Conservation (phyloP, 495 filamentous ascomycete species). For the Platismatia glauca region DNA sequence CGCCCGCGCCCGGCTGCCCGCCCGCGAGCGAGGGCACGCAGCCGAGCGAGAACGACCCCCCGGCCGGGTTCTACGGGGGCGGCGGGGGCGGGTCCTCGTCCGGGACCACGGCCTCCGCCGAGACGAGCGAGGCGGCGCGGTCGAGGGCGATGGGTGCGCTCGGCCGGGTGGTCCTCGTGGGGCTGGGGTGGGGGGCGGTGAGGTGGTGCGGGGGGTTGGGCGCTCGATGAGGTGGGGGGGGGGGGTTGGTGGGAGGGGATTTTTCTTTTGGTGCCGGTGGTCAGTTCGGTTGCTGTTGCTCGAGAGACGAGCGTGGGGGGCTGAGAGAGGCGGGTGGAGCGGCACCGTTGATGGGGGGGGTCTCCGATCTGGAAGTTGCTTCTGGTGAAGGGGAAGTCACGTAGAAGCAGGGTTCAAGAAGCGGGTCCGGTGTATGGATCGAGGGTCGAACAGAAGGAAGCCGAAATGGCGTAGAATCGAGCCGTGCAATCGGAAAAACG, state of each 20-base stretch:
- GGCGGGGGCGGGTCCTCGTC: slow-evolving; percentile 6
- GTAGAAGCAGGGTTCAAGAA: background rate
- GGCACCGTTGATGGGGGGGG: background rate
- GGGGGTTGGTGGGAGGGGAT: background rate
- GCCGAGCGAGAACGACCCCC: slow-evolving; percentile 21
- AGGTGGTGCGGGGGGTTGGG: background rate
- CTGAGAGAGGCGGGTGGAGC: background rate
- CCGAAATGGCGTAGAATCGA: background rate
- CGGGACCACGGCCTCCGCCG: background rate
- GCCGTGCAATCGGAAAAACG: background rate
- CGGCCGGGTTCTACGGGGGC: slow-evolving; percentile 18
- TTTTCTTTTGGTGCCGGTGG: too few species aligned
- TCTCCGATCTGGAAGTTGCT: background rate
- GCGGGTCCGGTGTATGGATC: background rate
- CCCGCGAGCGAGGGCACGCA: slow-evolving; percentile 17
- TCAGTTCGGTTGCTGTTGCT: background rate
- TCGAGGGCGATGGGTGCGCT: background rate
- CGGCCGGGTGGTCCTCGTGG: background rate
- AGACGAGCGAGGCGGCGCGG: background rate
- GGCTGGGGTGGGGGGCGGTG: background rate
- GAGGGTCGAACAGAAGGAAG: background rate
- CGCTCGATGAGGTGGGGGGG: background rate
- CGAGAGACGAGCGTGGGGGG: background rate
- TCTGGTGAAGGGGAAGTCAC: background rate
- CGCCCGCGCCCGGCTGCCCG: slow-evolving; percentile 12